Evolutionary conservation across 441 rosid genomes (phyloP).

Genomic region (Gossypium aridum): DNA sequence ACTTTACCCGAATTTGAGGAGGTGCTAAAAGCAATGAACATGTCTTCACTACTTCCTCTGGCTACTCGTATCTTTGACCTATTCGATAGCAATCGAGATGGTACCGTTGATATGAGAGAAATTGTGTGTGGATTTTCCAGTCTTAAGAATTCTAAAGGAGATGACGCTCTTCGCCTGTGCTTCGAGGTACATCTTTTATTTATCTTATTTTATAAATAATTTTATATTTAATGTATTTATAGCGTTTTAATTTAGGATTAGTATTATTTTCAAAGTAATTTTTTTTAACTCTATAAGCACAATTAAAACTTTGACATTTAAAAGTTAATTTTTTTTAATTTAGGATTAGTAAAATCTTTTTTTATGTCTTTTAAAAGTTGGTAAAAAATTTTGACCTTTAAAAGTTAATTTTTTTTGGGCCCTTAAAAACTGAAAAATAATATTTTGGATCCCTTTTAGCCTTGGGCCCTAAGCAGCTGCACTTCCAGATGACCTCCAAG

Average conservation of each 20-base stretch:
- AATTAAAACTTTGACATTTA: no score
- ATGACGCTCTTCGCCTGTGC: conserved; percentile 63
- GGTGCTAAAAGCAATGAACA: conserved; percentile 66
- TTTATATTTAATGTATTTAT: neutral
- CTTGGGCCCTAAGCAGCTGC: fast-evolving
- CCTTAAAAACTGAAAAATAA: no score
- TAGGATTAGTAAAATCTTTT: no score
- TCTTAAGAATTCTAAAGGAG: conserved; percentile 62
- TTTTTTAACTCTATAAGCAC: no score
- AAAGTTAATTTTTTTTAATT: no score
- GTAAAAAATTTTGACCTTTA: no score
- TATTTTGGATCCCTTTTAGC: no score
- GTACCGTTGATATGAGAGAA: conserved; percentile 73
- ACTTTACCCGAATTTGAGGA: conserved; percentile 58
- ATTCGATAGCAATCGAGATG: conserved; percentile 64
- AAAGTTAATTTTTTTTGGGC: no score
- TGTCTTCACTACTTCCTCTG: conserved; percentile 54
- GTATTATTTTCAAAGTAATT: no score
- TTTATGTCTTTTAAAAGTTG: no score
- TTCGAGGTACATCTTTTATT: conserved; percentile 39
- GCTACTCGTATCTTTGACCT: conserved; percentile 64
- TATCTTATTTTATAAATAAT: neutral
- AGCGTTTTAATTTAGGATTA: neutral
- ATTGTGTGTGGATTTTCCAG: conserved; percentile 67
- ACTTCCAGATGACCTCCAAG: no score